Evolutionary conservation across 495 filamentous ascomycete genomes (phyloP), one percentile per base, ranked within the genome.

Genomic region (Penicillium manginii): DNA sequence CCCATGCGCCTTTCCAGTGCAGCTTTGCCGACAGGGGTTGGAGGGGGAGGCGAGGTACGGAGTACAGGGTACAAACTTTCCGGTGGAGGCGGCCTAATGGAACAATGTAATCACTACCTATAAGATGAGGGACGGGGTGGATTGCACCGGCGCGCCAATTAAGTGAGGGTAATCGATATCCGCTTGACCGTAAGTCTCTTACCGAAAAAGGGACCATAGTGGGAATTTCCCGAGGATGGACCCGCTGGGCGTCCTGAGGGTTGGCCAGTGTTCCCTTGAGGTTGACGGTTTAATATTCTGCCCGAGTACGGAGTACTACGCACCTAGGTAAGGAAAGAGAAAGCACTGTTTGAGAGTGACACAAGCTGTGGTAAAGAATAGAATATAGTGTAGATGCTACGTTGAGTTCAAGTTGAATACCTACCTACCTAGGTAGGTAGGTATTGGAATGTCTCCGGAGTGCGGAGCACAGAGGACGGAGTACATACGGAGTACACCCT

Each of bases 191-290:
- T 19, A n/a, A 51, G 48, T 62, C 29, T 66, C 42, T 32, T 50
- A 31, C 49, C 42, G 46, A 46, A 57, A 52, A 35, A 53, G 37
- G 42, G 21, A 11, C 47, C 31, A 48, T 52, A 9, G 59, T 43
- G 43, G 54, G 47, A 56, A 61, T 54, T 55, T 45, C 52, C 58
- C 55, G 49, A 56, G 32, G 57, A 58, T 64, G 64, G 55, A 59
- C 46, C 55, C 55, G 23, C 32, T 55, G 19, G 40, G 48, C 48
- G 21, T 32, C 26, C 18, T 54, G 22, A 42, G 40, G 15, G 18
- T 22, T 26, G 22, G 22, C 22, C 21, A 23, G 2, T 1, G 12
- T 26, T 47, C 22, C 22, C 15, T 26, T n/a, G 15, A 46, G 37
- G 3, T 3, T 40, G 37, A 8, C 37, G 15, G 37, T 5, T n/a